Percentiles rank a stretch among this genome's conserved stretches.
These are phyloP conservation scores for Amylostereum areolatum DNA, from an alignment of 1,284 basidiomycete species.

Conservation along the genomic window DNA sequence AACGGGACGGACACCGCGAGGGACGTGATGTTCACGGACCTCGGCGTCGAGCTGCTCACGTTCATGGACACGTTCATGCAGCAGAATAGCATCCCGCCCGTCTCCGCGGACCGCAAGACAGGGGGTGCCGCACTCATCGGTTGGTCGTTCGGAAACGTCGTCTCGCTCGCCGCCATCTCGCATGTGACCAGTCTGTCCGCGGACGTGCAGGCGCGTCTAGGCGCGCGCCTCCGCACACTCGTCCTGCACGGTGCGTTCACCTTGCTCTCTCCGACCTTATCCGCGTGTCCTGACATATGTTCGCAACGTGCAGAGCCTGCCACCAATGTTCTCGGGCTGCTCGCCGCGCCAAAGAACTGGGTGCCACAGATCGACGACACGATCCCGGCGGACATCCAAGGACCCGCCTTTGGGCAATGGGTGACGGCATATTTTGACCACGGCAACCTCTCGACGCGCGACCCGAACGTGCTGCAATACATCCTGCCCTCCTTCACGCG, in stretches of 20 bases:
- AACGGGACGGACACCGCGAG: background rate
- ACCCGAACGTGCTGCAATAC: background rate
- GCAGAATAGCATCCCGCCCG: background rate
- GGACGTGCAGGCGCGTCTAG: background rate
- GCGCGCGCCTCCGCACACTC: background rate
- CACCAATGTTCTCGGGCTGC: too few species aligned
- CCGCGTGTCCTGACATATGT: background rate
- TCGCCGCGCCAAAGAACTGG: background rate
- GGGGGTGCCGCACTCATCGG: constrained; percentile 6
- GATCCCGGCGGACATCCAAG: background rate
- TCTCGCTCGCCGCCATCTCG: constrained; percentile 1
- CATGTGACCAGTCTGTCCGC: constrained; percentile 2
- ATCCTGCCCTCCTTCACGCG: background rate
- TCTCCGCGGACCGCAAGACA: background rate
- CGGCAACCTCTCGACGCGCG: constrained; percentile 1
- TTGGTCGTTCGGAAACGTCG: constrained; percentile 4
- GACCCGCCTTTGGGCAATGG: background rate
- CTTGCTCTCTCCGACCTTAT: background rate
- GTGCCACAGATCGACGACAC: background rate
- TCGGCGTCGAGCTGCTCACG: constrained; percentile 3
- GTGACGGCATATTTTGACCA: constrained; percentile 3
- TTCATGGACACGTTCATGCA: constrained; percentile 5
- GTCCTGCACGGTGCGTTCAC: constrained; percentile 1
- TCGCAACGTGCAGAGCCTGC: too few species aligned
- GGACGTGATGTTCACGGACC: background rate